Conservation (phyloP, 768 basidiomycete genomes). For the Mycena epipterygia region DNA sequence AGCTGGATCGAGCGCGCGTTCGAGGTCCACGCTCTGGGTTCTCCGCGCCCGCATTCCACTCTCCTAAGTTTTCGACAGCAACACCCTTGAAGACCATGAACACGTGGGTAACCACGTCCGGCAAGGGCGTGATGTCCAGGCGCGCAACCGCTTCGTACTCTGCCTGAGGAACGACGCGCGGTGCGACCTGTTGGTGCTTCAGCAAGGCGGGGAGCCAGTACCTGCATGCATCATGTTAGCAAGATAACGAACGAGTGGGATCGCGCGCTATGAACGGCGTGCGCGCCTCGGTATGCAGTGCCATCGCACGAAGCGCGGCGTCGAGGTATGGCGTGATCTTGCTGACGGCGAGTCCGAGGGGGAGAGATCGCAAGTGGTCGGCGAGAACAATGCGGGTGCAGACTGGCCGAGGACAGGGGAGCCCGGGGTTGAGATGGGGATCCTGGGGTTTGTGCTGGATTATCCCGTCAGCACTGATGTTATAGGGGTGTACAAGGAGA, state of each 20-base stretch:
- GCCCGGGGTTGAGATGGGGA: not conserved
- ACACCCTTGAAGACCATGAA: conserved; percentile 64
- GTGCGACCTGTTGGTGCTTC: no score
- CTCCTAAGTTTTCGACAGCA: conserved; percentile 30
- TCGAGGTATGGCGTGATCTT: conserved; percentile 54
- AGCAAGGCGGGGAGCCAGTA: conserved; percentile 62
- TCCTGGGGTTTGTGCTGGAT: conserved; percentile 18
- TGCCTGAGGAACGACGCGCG: conserved; percentile 58
- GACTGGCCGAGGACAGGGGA: not conserved
- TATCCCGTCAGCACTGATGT: no score
- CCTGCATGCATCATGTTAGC: conserved; percentile 25
- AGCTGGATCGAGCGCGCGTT: conserved; percentile 39
- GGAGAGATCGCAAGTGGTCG: conserved; percentile 31
- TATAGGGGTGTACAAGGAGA: no score
- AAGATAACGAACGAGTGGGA: no score
- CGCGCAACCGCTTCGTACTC: conserved; percentile 53
- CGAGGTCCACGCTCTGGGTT: conserved; percentile 43
- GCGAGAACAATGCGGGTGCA: conserved; percentile 7
- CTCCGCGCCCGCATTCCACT: conserved; percentile 42
- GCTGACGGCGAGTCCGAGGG: conserved; percentile 42
- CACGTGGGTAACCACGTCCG: conserved; percentile 59
- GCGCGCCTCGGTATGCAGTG: conserved; percentile 58
- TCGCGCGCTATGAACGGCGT: conserved; percentile 62
- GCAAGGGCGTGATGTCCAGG: conserved; percentile 53
- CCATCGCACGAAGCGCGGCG: conserved; percentile 44